Percentiles rank a stretch among this genome's conserved stretches.
Conservation (phyloP, 2,329 filamentous ascomycete species). For the Cladophialophora bantiana region DNA sequence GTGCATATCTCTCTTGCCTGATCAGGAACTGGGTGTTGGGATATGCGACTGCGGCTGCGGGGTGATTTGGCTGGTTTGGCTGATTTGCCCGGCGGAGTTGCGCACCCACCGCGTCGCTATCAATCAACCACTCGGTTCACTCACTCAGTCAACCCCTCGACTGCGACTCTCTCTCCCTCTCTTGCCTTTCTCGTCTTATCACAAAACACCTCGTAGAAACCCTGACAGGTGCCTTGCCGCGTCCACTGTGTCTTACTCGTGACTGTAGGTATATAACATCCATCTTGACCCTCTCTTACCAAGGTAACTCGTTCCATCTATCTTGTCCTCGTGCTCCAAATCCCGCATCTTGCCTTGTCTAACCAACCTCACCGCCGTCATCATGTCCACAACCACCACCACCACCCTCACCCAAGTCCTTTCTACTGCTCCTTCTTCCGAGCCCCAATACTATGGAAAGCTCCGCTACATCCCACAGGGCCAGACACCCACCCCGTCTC, state of each 20-base stretch:
- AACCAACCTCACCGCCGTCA: not conserved
- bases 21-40: not conserved
- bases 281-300: slow-evolving; percentile 1
- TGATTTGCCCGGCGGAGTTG: slow-evolving; percentile 7
- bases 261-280: slow-evolving; percentile 11
- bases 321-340: not conserved
- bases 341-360: not conserved
- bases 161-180: slow-evolving; percentile 10
- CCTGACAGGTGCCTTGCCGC: not conserved
- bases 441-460: slow-evolving; percentile 35
- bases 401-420: slow-evolving; percentile 24
- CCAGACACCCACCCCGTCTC: slow-evolving; percentile 30
- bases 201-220: not conserved
- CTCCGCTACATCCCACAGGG: slow-evolving; percentile 34
- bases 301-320: slow-evolving; percentile 14
- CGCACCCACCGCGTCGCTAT: not conserved
- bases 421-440: slow-evolving; percentile 18
- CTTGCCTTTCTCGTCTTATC: slow-evolving; percentile 26
- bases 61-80: not conserved
- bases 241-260: slow-evolving; percentile 8
- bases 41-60: not conserved
- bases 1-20: slow-evolving; percentile 11
- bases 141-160: not conserved
- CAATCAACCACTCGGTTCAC: not conserved
- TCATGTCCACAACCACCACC: slow-evolving; percentile 21